A percentile compares a stretch with the other conserved stretches of the same genome.
phyloP scores from a whole-genome alignment of 352 stramenopile genomes.

The Phytophthora pinifolia region DNA sequence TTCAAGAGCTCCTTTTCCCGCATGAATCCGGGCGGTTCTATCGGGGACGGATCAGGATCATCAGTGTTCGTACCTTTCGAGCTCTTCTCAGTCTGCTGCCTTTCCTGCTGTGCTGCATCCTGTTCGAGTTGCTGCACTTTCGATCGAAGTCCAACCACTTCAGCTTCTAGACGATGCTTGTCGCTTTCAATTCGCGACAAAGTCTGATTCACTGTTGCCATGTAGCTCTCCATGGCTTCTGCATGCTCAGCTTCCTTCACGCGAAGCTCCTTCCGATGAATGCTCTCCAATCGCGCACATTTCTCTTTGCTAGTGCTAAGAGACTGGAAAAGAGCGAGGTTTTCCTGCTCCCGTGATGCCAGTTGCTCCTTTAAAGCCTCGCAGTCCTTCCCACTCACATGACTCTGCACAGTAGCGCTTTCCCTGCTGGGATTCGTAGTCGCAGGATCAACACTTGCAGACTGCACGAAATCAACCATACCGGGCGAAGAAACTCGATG shows the following conservation, averaged over 20 bases:
- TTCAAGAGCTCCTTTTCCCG: slow-evolving; percentile 15
- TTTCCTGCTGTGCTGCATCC: slow-evolving; percentile 4
- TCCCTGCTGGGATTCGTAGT: neutral
- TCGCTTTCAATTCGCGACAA: slow-evolving; percentile 34
- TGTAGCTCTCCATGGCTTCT: slow-evolving; percentile 33
- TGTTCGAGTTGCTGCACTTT: slow-evolving; percentile 28
- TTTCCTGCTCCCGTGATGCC: slow-evolving; percentile 43
- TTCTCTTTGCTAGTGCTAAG: slow-evolving; percentile 42
- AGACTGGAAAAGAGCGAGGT: slow-evolving; percentile 42
- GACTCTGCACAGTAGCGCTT: neutral
- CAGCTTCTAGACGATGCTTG: slow-evolving; percentile 23
- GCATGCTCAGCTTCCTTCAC: slow-evolving; percentile 28
- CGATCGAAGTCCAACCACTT: slow-evolving; percentile 16
- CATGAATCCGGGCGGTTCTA: slow-evolving; percentile 2
- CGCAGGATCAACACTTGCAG: neutral
- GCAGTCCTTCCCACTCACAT: neutral
- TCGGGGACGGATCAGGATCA: neutral
- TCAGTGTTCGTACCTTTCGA: slow-evolving; percentile 25
- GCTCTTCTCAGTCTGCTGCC: slow-evolving; percentile 9
- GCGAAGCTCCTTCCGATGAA: slow-evolving; percentile 20
- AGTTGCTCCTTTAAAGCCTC: slow-evolving; percentile 27
- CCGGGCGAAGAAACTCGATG: slow-evolving; percentile 3
- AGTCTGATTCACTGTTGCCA: slow-evolving; percentile 32
- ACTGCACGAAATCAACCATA: no score
- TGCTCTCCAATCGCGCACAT: slow-evolving; percentile 26